These are phyloP conservation scores for Globisporangium spiculum DNA, from an alignment of 352 stramenopile species.

Conservation along the genomic window DNA sequence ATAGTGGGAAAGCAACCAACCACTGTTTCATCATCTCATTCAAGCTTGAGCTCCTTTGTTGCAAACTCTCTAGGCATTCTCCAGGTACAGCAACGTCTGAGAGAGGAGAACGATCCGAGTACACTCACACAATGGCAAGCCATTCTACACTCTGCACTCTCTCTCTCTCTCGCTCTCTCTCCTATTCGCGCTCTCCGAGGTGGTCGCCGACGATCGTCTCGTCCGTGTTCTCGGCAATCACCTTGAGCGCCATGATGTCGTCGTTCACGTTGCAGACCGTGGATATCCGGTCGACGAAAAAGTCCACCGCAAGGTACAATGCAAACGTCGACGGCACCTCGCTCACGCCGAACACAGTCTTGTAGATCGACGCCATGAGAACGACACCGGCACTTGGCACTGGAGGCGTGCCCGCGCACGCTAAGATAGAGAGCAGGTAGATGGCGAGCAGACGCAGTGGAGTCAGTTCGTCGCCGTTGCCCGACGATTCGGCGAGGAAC, in stretches of 20 bases:
- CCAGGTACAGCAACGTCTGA: not conserved
- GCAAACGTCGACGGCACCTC: slow-evolving; percentile 50
- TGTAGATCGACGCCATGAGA: slow-evolving; percentile 65
- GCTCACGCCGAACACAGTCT: slow-evolving; percentile 48
- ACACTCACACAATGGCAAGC: not conserved
- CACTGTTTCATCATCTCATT: not conserved
- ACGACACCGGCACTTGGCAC: slow-evolving; percentile 51
- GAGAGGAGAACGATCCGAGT: not conserved
- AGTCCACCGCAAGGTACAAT: slow-evolving; percentile 60
- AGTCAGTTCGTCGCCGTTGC: slow-evolving; percentile 51
- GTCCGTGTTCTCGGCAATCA: slow-evolving; percentile 71
- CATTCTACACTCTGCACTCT: not conserved
- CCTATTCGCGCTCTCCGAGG: slow-evolving; percentile 39
- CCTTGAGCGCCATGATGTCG: slow-evolving; percentile 74
- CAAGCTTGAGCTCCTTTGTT: not conserved
- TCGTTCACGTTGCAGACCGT: slow-evolving; percentile 79
- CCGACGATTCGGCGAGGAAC: slow-evolving; percentile 60
- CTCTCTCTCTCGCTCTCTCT: not conserved
- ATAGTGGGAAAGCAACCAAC: not conserved
- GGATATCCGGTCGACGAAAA: slow-evolving; percentile 61
- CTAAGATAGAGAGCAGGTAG: slow-evolving; percentile 56
- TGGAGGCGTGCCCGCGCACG: slow-evolving; percentile 45
- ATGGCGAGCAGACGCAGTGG: slow-evolving; percentile 40
- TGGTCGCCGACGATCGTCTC: slow-evolving; percentile 60
- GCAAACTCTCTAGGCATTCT: not conserved